Base-by-base conservation (phyloP, 768 basidiomycete species). In the Dictyophora rubrovolvata region DNA sequence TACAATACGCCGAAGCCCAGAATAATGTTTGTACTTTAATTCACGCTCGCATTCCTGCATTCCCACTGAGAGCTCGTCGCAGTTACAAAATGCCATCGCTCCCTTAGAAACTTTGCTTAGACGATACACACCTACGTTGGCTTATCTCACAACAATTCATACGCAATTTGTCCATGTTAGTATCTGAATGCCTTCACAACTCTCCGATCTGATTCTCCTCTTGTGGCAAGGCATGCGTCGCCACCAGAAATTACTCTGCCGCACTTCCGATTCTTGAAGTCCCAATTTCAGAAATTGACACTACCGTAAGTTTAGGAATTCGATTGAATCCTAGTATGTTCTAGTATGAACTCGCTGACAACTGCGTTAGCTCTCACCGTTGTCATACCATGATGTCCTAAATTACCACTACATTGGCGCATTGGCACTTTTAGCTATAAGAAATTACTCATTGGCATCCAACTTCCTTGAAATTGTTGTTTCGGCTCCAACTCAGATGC, bases 401-500 rank as follows among this genome's bases (percentile, higher is more conserved):
- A 71, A 79, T n/a, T 93, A 93, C 67, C 89, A 93, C 73, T 92
- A 93, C 69, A 73, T 81, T 1, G 90, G 86, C 2, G 92, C 89
- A 1, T 74, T 88, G n/a, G 79, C 78, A 0, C 75, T 86, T 1
- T 71, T 75, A 9, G 81, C 82, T 0, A 73, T 89, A 48, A 83
- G 83, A 64, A 74, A 74, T 17, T 93, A 85, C 82, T 64, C 73
- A 1, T 77, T 84, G 9, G 88, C 92, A 0, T 81, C 83, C 59
- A 86, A 89, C 57, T 84, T 80, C 62, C 85, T 93, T 53, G 92
- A 95, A 71, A 86, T 87, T 23, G 86, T 85, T 60, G 83, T 84
- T 21, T 81, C 79, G 35, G 78, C 79, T 20, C 86, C 82, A 5
- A 85, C 78, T 22, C 73, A 68, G 63, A 63, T n/a, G 10, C 76